Conservation (phyloP, 2,329 filamentous ascomycete genomes). For the Hortaea werneckii region DNA sequence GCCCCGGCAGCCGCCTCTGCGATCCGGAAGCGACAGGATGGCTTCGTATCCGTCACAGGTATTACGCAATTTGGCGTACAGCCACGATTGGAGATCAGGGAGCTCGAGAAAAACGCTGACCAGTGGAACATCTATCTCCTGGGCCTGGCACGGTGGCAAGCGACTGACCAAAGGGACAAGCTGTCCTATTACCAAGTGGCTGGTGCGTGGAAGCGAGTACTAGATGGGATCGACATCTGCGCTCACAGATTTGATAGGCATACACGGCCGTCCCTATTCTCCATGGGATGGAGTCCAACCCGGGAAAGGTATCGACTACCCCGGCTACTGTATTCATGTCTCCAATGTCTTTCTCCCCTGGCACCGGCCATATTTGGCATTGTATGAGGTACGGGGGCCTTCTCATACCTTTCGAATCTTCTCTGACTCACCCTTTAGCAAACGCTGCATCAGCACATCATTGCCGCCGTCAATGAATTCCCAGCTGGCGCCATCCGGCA, state of each 20-base stretch:
- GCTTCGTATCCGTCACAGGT: constrained; percentile 20
- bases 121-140: constrained; percentile 70
- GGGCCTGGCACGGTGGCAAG: constrained; percentile 62
- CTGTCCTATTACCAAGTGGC: constrained; percentile 72
- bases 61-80: constrained; percentile 22
- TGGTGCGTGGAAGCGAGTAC: constrained; percentile 39
- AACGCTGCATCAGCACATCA: constrained; percentile 31
- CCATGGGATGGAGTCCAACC: constrained; percentile 45
- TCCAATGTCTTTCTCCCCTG: constrained; percentile 69
- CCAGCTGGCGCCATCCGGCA: constrained; percentile 27
- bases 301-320: constrained; percentile 42
- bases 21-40: constrained; percentile 10
- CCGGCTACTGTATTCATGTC: constrained; percentile 68
- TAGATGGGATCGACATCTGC: too few species aligned
- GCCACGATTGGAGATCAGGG: constrained; percentile 55
- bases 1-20: neutral
- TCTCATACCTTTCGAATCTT: neutral
- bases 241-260: constrained; percentile 40
- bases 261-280: constrained; percentile 64
- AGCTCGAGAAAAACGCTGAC: constrained; percentile 53
- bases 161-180: constrained; percentile 50
- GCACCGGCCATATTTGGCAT: constrained; percentile 70
- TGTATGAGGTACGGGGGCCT: constrained; percentile 41
- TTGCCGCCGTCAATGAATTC: constrained; percentile 33
- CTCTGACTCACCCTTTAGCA: constrained; percentile 22